Evolutionary conservation across 192 early-diverging fungal species (phyloP).

Genomic region (Phycomyces nitens): DNA sequence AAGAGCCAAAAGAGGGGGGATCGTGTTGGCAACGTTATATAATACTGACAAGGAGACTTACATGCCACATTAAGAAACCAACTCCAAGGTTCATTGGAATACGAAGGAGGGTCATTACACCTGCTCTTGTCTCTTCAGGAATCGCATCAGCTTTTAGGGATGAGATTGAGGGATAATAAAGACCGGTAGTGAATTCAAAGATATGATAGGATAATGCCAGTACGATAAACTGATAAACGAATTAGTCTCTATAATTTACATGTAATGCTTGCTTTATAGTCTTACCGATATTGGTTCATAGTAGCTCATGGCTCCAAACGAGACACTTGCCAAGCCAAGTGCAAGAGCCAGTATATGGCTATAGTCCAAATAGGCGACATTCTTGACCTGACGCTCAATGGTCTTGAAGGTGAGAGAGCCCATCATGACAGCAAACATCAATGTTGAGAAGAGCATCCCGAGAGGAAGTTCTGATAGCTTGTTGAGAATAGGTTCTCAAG

Average conservation of each 20-base stretch:
- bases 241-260: neutral
- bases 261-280: no score
- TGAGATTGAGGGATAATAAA: conserved; percentile 54
- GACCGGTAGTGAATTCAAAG: conserved; percentile 54
- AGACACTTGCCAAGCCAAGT: conserved; percentile 33
- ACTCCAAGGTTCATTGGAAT: conserved; percentile 64
- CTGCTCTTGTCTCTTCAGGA: conserved; percentile 54
- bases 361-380: neutral
- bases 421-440: conserved; percentile 55
- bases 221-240: neutral
- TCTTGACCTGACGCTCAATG: conserved; percentile 22
- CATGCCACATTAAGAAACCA: conserved; percentile 43
- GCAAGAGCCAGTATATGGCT: conserved; percentile 33
- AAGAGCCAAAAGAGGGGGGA: neutral
- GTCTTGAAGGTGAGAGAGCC: conserved; percentile 46
- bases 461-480: conserved; percentile 35
- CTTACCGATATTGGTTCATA: conserved; percentile 23
- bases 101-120: conserved; percentile 56
- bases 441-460: conserved; percentile 49
- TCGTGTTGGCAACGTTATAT: neutral
- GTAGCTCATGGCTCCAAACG: conserved; percentile 39
- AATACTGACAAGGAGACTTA: conserved; percentile 17
- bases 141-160: conserved; percentile 49
- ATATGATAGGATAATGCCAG: conserved; percentile 39
- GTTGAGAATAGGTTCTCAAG: no score